Evolutionary conservation across 495 filamentous ascomycete species (phyloP), one percentile per base, ranked within the genome.

Genomic region (Peziza echinospora): DNA sequence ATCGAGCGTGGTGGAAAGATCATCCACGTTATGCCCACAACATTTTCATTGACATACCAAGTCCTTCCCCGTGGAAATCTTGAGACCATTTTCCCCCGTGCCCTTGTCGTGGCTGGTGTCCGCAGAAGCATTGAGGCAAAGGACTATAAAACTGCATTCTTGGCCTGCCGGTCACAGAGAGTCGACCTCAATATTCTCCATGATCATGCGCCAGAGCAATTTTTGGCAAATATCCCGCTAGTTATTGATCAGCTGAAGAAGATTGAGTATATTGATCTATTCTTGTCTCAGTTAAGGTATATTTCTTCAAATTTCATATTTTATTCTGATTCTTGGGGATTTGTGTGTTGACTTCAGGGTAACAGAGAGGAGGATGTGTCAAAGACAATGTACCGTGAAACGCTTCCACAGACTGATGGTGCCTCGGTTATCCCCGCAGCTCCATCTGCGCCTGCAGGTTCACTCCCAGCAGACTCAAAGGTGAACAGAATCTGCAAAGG

Each of bases 131-230:
- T 97, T 45, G 78, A 80, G 49, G 64, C 68, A 17, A 82, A 79
- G 58, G 69, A 89, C 41, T 97, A 94, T 53, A 76, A 69, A 41
- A 73, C 69, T 46, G 89, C 89, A 1, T 97, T 92, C 59, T 64
- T 82, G 22, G 75, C 78, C 30, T 97, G 89, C 59, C 75, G 89
- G 25, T 84, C 77, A 44, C 91, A 94, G 58, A 74, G 89, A 50
- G 89, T 97, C 3, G 89, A 97, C 57, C 84, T 94, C 78, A 97
- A 96, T 57, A 87, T 97, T 46, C 66, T 97, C n/a, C 86, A 93
- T 59, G 89, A 97, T 59, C 78, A 96, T 65, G 73, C 72, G 5
- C 83, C 85, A 0, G 65, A 73, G 39, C 80, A 89, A 50, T 93
- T 97, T 56, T 68, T 93, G 63, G 66, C 71, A 10, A 78, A 74